Base-by-base conservation (phyloP, 768 basidiomycete genomes). In the Ramaria sp. region DNA sequence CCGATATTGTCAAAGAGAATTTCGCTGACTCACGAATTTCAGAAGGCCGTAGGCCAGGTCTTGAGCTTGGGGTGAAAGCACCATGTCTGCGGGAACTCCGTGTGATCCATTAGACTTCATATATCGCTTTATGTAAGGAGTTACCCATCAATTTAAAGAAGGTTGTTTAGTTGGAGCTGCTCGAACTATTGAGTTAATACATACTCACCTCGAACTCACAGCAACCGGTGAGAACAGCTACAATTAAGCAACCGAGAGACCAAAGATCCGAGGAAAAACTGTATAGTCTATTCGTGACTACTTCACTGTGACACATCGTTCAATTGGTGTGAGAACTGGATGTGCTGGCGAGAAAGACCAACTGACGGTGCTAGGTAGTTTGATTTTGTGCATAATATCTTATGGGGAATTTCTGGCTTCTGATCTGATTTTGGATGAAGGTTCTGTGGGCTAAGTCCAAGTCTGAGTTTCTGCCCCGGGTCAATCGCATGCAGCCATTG, bases 161-260 rank as follows among this genome's bases (percentile, higher is more conserved):
- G 30, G 8, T 34, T 34, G 13, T 34, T 34, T 34, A n/a, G 18
- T 41, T n/a, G 18, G 8, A 41, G 9, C 13, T n/a, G 16, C 18
- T 41, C 9, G 53, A 39, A 50, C 48, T 47, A 52, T 55, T 39
- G 41, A 48, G 12, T 16, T 50, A 16, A 16, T n/a, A 18, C 20
- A 27, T 16, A 58, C 62, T 43, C 39, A 71, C 74, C 55, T 70
- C 53, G 47, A 70, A 69, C 5, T 71, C 65, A 16, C 63, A 63
- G 12, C 45, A 57, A 2, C 71, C 73, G 5, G 69, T 61, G 13
- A 74, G 55, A 55, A 71, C 72, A 6, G 65, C 63, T 18, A 72
- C 48, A 20, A 71, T 60, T 3, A 76, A 61, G 59, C 70, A 71
- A 3, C 75, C 77, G 25, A 75, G 52, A 1, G 76, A 77, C 76